These are phyloP conservation scores for Exophiala calicioides DNA, from an alignment of 2,329 filamentous ascomycete genomes.

Conservation along the genomic window DNA sequence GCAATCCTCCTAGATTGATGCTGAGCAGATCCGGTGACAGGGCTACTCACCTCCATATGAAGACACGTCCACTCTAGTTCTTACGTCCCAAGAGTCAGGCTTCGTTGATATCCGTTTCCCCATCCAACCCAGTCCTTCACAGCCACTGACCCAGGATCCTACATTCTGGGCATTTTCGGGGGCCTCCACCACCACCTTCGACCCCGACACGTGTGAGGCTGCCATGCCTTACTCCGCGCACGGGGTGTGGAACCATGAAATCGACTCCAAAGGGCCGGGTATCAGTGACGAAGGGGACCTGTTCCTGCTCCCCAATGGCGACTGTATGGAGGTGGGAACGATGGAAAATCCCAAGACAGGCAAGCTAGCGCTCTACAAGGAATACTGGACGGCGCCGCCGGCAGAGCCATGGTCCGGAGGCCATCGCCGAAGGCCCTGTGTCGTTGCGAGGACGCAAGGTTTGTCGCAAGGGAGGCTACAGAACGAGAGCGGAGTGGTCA, in stretches of 20 bases:
- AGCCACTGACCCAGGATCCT: slow-evolving; percentile 15
- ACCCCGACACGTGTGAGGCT: slow-evolving; percentile 5
- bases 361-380: slow-evolving; percentile 29
- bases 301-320: slow-evolving; percentile 30
- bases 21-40: slow-evolving; percentile 8
- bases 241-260: slow-evolving; percentile 25
- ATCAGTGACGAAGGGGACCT: slow-evolving; percentile 31
- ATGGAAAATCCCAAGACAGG: slow-evolving; percentile 28
- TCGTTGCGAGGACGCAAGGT: slow-evolving; percentile 19
- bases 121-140: slow-evolving; percentile 4
- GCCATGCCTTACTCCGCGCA: slow-evolving; percentile 28
- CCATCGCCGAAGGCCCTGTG: slow-evolving; percentile 40
- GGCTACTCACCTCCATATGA: slow-evolving; percentile 28
- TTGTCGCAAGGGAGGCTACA: neutral
- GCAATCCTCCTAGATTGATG: neutral
- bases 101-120: slow-evolving; percentile 32
- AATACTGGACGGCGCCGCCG: slow-evolving; percentile 28
- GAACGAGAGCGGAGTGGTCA: slow-evolving; percentile 17
- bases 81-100: slow-evolving; percentile 22
- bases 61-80: slow-evolving; percentile 29
- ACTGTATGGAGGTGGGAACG: slow-evolving; percentile 30
- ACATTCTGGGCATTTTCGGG: slow-evolving; percentile 31
- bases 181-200: slow-evolving; percentile 21
- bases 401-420: slow-evolving; percentile 40
- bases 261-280: slow-evolving; percentile 27